These are phyloP conservation scores for Pisolithus tinctorius DNA, from an alignment of 768 basidiomycete species.

Conservation along the genomic window DNA sequence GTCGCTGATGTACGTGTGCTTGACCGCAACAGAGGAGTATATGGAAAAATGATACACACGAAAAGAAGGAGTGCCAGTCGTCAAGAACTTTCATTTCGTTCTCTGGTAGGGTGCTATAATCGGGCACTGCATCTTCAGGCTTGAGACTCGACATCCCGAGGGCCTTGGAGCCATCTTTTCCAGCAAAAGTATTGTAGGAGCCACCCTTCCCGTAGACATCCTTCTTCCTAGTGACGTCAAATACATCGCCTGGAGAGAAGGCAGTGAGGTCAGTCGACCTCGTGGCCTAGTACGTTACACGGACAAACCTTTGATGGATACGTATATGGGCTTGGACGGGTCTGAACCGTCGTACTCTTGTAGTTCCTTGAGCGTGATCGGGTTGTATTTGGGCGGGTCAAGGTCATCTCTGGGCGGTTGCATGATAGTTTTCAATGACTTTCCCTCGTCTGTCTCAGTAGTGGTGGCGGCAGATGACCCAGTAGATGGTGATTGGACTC, in stretches of 20 bases:
- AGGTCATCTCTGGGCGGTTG: constrained; percentile 57
- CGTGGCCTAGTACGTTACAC: constrained; percentile 2
- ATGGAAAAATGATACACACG: constrained; percentile 42
- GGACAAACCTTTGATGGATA: constrained; percentile 81
- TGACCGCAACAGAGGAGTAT: not conserved
- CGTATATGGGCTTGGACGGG: constrained; percentile 66
- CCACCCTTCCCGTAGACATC: constrained; percentile 86
- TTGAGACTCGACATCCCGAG: constrained; percentile 88
- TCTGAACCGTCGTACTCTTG: constrained; percentile 66
- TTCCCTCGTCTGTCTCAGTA: constrained; percentile 18
- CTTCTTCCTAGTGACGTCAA: constrained; percentile 79
- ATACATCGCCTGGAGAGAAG: constrained; percentile 59
- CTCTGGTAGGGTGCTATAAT: constrained; percentile 71
- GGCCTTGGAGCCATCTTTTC: constrained; percentile 87
- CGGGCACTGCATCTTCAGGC: constrained; percentile 76
- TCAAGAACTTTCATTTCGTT: constrained; percentile 74
- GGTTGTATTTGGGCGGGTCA: constrained; percentile 68
- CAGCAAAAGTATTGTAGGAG: constrained; percentile 83
- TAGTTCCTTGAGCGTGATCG: constrained; percentile 65
- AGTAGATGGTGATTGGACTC: constrained; percentile 2
- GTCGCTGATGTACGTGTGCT: not conserved
- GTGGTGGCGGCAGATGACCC: constrained; percentile 4
- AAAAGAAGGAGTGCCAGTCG: constrained; percentile 87
- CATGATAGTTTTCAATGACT: constrained; percentile 58
- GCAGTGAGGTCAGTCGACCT: not conserved